Evolutionary conservation across 805 yeast species (phyloP).

Genomic region (Torulaspora quercuum): DNA sequence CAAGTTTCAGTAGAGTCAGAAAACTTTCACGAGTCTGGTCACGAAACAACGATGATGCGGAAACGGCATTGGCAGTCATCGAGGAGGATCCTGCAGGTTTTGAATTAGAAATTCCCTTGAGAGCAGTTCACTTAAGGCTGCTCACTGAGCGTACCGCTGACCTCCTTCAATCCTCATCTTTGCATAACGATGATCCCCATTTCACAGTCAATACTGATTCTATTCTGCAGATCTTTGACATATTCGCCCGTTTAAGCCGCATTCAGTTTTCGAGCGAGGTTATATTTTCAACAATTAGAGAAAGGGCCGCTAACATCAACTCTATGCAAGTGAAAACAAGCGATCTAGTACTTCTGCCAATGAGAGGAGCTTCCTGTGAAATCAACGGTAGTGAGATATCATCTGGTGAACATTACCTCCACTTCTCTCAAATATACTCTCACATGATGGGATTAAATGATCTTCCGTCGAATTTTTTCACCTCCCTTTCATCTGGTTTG

Average conservation of each 20-base stretch:
- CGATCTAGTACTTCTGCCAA: constrained; percentile 27
- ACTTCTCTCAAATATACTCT: constrained; percentile 29
- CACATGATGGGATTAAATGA: constrained; percentile 35
- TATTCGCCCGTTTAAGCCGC: constrained; percentile 38
- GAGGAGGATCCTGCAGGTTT: constrained; percentile 27
- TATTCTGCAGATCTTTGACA: constrained; percentile 35
- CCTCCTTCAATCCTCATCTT: constrained; percentile 59
- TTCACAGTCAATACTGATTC: constrained; percentile 32
- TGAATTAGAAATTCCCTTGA: constrained; percentile 23
- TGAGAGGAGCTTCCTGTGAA: constrained; percentile 30
- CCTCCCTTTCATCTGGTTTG: constrained; percentile 19
- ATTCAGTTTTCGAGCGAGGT: constrained; percentile 70
- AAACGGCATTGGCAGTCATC: constrained; percentile 22
- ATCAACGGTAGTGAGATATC: constrained; percentile 17
- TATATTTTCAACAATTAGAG: constrained; percentile 31
- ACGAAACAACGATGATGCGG: constrained; percentile 22
- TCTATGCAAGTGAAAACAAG: constrained; percentile 16
- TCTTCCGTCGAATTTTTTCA: constrained; percentile 28
- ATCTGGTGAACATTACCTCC: constrained; percentile 23
- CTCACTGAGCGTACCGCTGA: constrained; percentile 68
- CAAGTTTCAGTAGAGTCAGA: constrained; percentile 20
- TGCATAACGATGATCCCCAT: constrained; percentile 28
- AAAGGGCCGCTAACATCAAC: constrained; percentile 28
- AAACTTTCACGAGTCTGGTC: constrained; percentile 19
- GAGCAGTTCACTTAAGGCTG: constrained; percentile 47